Evolutionary conservation across 2,329 filamentous ascomycete genomes (phyloP), one percentile per base, ranked within the genome.

Genomic region (Dothistroma septosporum): DNA sequence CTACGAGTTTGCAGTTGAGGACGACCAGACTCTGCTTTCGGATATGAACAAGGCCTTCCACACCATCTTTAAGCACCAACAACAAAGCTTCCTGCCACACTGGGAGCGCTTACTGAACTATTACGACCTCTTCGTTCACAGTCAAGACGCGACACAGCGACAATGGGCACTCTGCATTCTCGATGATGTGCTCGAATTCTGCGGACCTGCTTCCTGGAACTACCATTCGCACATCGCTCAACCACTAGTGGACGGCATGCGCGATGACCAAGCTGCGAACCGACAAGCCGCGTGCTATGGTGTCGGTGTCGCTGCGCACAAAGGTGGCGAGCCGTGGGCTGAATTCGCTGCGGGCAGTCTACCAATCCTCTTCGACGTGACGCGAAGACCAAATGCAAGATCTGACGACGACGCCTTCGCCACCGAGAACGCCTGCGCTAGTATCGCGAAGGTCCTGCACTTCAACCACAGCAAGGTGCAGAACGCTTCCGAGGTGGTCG

Each of bases 21-120:
- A 99, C 68, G 94, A 99, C 73, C 93, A 97, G 77, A 96, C 92
- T 22, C 83, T 99, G 19, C 83, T 99, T 48, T 96, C 92, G 1
- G 94, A 99, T 73, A 99, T 99, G 94, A 99, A 99, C 85, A 99
- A 99, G 82, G 93, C 94, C 0, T 99, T 96, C 84, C 94, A 99
- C 77, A 93, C 92, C 62, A 91, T 99, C 67, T 99, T 99, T 83
- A 97, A 97, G 82, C 92, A 96, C 78, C 92, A 97, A 74, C 90
- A 91, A 24, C 82, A 86, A 10, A 80, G 83, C 11, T 99, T 99
- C 82, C 82, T 99, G 57, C 88, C 87, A 5, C 82, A 91, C 47
- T 99, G 93, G 92, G 90, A 96, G 74, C 85, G 86, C 57, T 82
- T 99, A 24, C 86, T 96, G 75, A 80, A 83, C 11, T 96, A 91